These are phyloP conservation scores for Pseudocercospora macadamiae DNA, from an alignment of 2,329 filamentous ascomycete genomes.

Conservation along the genomic window DNA sequence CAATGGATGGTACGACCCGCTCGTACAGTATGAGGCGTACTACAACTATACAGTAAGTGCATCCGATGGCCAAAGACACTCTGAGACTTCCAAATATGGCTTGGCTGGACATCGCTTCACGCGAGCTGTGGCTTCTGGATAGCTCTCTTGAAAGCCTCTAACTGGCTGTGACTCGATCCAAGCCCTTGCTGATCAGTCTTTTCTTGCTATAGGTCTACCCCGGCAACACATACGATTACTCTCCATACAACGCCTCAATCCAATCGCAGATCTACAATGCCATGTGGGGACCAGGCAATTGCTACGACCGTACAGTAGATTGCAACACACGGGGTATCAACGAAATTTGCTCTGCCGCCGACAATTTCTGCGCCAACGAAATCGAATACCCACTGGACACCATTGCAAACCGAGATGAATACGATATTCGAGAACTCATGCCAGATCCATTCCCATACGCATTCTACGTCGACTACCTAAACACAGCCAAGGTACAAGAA, in stretches of 20 bases:
- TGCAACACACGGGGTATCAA: conserved; percentile 58
- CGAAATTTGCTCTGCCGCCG: conserved; percentile 56
- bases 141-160: too few species aligned
- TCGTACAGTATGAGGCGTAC: conserved; percentile 60
- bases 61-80: conserved; percentile 48
- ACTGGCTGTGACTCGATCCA: too few species aligned
- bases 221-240: conserved; percentile 53
- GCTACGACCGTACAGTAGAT: conserved; percentile 58
- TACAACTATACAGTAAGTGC: conserved; percentile 60
- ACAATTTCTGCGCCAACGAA: conserved; percentile 58
- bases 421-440: conserved; percentile 60
- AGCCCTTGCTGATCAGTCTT: conserved; percentile 45
- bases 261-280: conserved; percentile 60
- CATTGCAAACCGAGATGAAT: conserved; percentile 59
- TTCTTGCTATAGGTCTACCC: conserved; percentile 23
- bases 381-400: conserved; percentile 58
- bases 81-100: too few species aligned
- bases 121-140: too few species aligned
- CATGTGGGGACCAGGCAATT: conserved; percentile 64
- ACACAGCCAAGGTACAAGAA: conserved; percentile 56
- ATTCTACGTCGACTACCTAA: conserved; percentile 59
- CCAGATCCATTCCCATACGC: conserved; percentile 62
- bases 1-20: conserved; percentile 62
- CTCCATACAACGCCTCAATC: conserved; percentile 54
- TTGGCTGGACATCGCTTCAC: too few species aligned